These are phyloP conservation scores for Phytophthora citrophthora DNA, from an alignment of 352 stramenopile genomes.

Conservation along the genomic window DNA sequence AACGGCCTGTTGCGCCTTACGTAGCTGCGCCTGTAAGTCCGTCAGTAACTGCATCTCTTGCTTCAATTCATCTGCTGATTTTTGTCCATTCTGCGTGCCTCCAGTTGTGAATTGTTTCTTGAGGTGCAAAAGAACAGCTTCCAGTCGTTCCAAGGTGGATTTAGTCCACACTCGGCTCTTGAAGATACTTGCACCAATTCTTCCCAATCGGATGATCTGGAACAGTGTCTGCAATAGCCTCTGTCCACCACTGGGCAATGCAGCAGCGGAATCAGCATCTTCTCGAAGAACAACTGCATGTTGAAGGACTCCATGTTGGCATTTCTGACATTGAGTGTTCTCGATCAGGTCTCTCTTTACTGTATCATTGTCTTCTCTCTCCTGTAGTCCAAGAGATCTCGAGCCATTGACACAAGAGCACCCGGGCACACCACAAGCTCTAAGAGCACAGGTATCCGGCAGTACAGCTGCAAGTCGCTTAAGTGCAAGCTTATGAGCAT, in stretches of 20 bases:
- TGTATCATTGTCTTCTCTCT: constrained; percentile 21
- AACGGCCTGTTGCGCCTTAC: constrained; percentile 52
- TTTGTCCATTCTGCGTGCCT: constrained; percentile 74
- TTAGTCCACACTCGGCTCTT: constrained; percentile 70
- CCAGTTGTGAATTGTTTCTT: constrained; percentile 58
- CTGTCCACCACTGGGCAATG: constrained; percentile 57
- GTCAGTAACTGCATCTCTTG: constrained; percentile 64
- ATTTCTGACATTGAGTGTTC: constrained; percentile 57
- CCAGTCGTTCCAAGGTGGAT: constrained; percentile 54
- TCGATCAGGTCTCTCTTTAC: constrained; percentile 42
- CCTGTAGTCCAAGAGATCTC: constrained; percentile 38
- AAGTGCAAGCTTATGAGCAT: constrained; percentile 51
- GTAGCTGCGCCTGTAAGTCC: constrained; percentile 56
- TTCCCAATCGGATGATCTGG: constrained; percentile 60
- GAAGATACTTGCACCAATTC: constrained; percentile 61
- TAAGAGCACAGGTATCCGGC: constrained; percentile 56
- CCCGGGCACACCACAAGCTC: constrained; percentile 64
- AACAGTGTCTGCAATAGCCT: constrained; percentile 65
- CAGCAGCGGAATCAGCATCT: constrained; percentile 30
- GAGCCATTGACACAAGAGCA: constrained; percentile 63
- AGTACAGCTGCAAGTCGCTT: constrained; percentile 55
- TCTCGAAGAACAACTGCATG: constrained; percentile 59
- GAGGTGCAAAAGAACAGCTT: constrained; percentile 52
- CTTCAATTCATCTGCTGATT: constrained; percentile 51
- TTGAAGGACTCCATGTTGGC: constrained; percentile 74